Conservation (phyloP, 2,329 filamentous ascomycete species). For the Venturia asperata region DNA sequence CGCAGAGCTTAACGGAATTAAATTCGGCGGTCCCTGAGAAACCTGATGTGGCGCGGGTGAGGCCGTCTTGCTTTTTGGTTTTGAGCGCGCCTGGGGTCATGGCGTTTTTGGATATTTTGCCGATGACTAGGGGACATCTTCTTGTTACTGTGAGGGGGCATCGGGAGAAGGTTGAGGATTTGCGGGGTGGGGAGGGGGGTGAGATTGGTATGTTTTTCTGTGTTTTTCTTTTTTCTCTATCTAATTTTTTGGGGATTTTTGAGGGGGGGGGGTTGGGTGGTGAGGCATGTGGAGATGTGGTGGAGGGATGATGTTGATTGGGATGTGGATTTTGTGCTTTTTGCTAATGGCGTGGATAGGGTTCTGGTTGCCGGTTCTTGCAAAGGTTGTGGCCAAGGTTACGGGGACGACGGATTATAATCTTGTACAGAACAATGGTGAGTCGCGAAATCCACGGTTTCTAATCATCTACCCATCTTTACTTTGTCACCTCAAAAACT, state of each 20-base stretch:
- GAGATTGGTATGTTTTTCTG: constrained; percentile 17
- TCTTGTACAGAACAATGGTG: constrained; percentile 88
- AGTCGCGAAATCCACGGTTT: constrained; percentile 20
- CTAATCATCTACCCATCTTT: too few relatives aligned
- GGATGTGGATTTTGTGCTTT: background rate
- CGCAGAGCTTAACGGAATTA: background rate
- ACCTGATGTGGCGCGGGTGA: constrained; percentile 27
- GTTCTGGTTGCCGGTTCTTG: constrained; percentile 61
- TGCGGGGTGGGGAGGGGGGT: constrained; percentile 50
- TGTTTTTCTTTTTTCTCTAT: background rate
- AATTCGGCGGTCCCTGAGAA: constrained; percentile 21
- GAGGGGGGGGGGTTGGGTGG: background rate
- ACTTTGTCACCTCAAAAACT: too few relatives aligned
- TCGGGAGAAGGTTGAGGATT: constrained; percentile 67
- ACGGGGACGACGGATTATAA: constrained; percentile 83
- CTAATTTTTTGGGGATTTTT: background rate
- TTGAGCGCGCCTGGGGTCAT: constrained; percentile 71
- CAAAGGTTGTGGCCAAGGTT: constrained; percentile 59
- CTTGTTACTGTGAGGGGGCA: constrained; percentile 74
- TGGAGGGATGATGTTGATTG: background rate
- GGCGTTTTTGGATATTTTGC: constrained; percentile 90
- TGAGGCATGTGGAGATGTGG: background rate
- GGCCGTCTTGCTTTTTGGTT: constrained; percentile 51
- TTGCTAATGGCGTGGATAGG: constrained; percentile 27
- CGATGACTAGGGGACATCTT: constrained; percentile 74